Evolutionary conservation across 352 stramenopile species (phyloP), one percentile per base, ranked within the genome.

Genomic region (Globisporangium cystogenes): DNA sequence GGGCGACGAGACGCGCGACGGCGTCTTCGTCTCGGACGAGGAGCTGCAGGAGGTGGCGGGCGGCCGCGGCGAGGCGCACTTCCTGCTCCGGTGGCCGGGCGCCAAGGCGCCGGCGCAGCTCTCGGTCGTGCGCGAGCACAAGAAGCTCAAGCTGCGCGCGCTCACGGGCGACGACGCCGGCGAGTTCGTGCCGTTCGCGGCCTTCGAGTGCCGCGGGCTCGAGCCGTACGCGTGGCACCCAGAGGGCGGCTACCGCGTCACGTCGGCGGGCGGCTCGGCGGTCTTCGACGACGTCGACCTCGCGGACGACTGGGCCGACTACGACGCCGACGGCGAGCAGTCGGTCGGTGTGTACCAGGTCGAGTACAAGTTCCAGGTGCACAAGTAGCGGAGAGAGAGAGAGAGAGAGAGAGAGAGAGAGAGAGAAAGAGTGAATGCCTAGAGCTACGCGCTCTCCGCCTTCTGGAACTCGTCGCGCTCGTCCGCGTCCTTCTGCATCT

Each of bases 11-110:
- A 82, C 64, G 56, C 81, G 86, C 39, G 65, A 87, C 51, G 86
- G 60, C 39, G 82, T 95, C 39, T 72, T 91, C 36, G 82, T 94
- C 27, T 93, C 83, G 52, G 82, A 93, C 49, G 83, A 93, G 52
- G 75, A 92, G 53, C 53, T 67, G 8, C 62, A 87, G 51, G 77
- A 93, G 48, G 75, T 95, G 23, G 72, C 77, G 16, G 83, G 83
- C 35, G 80, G 83, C 14, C 75, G 83, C 37, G 78, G 81, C 33
- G 78, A 85, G 26, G 85, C 74, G 47, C 82, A 95, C 47, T 95
- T 93, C 36, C 61, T 84, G 49, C 72, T 95, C 59, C 94, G 90
- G 73, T 95, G 81, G 81, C 85, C 83, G 3, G 85, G 85, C 44
- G 71, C 84, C 23, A 90, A 77, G 53, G 93, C 93, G 55, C 67